Evolutionary conservation across 2,329 filamentous ascomycete species (phyloP), one percentile per base, ranked within the genome.

Genomic region (Didymella sp.): DNA sequence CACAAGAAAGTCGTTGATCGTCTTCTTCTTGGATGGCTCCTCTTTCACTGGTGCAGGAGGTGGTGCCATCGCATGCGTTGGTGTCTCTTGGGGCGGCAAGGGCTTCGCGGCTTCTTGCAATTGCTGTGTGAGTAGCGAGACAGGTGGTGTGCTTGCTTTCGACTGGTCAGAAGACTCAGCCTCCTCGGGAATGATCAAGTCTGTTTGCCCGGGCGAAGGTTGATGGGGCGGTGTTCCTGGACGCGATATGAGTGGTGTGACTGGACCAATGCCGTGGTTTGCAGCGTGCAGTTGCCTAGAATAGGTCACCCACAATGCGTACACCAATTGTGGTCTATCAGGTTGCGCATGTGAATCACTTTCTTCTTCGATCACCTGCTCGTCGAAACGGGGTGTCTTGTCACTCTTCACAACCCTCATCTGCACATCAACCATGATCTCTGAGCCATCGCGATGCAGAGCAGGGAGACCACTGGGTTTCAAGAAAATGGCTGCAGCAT

Each of bases 241-340:
- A 27, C 87, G 86, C 37, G 89, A 87, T 15, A 86, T 76, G 19
- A 87, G 73, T 5, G 87, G 85, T 22, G 88, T 87, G n/a, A 87
- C 80, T 19, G 84, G 80, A n/a, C 85, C 83, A 43, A 88, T 75
- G 49, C 82, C 80, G 49, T 84, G 81, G 59, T 87, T 87, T 33
- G 87, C 84, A 15, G 91, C 89, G 74, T 99, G 95, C 12, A 98
- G 82, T 70, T 97, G 92, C 60, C 93, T 85, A 17, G 94, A 98
- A 74, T 98, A 99, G 1, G 94, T 98, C 64, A 99, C 89, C 95
- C 95, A 99, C 27, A 99, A 79, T 11, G 95, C 95, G 78, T 93
- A 98, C 0, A 98, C 92, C 60, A 96, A 85, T 73, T 97, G 92
- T 21, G 68, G 61, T 27, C 54, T 15, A 79, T 81, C 76, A 11